phyloP scores from a whole-genome alignment of 768 basidiomycete species.

The Tylopilus intermedius region DNA sequence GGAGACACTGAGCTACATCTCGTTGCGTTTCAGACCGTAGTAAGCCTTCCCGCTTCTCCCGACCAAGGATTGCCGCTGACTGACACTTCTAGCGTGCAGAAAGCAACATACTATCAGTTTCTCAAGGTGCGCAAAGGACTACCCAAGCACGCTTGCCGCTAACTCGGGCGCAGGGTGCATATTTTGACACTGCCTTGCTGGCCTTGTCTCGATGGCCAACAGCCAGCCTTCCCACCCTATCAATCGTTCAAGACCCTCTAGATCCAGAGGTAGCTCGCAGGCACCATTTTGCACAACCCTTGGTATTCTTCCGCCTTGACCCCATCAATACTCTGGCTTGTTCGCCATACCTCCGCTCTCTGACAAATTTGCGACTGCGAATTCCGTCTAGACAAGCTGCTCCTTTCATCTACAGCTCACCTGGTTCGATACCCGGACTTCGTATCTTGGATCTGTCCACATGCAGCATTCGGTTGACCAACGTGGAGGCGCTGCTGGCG shows the following conservation, averaged over 20 bases:
- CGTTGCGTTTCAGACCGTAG: slow-evolving; percentile 81
- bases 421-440: slow-evolving; percentile 39
- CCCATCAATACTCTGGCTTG: slow-evolving; percentile 44
- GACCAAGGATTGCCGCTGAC: slow-evolving; percentile 1
- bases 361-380: slow-evolving; percentile 60
- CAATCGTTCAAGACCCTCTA: slow-evolving; percentile 64
- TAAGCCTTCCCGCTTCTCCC: slow-evolving; percentile 33
- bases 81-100: slow-evolving; percentile 46
- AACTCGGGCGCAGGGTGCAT: slow-evolving; percentile 52
- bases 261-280: slow-evolving; percentile 35
- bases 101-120: slow-evolving; percentile 78
- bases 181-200: slow-evolving; percentile 71
- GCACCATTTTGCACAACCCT: slow-evolving; percentile 70
- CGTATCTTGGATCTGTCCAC: slow-evolving; percentile 74
- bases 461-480: slow-evolving; percentile 48
- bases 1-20: slow-evolving; percentile 44
- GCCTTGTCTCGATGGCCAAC: slow-evolving; percentile 62
- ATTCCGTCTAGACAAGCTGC: slow-evolving; percentile 64
- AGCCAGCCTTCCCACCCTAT: slow-evolving; percentile 40
- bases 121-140: slow-evolving; percentile 45
- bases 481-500: slow-evolving; percentile 51
- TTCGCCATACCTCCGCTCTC: slow-evolving; percentile 38
- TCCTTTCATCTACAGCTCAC: slow-evolving; percentile 33
- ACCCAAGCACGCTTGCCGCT: slow-evolving; percentile 2
- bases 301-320: slow-evolving; percentile 77